Conservation (phyloP, 331 rosid species). For the Rhamnella rubrinervis region DNA sequence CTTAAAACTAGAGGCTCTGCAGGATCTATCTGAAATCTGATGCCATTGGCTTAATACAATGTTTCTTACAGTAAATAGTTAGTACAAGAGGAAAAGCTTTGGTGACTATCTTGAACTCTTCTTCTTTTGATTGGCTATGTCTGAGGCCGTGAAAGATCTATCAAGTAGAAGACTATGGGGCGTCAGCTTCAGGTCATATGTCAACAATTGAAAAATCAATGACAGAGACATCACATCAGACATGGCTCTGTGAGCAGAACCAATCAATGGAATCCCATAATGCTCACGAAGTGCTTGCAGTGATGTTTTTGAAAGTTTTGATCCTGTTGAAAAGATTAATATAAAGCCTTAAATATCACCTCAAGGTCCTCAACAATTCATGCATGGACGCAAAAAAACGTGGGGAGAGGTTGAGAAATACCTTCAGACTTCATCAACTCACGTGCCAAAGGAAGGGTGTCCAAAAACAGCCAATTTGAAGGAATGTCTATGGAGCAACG, state of each 20-base stretch:
- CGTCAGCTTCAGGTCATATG: conserved; percentile 55
- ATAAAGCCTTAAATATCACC: conserved; percentile 15
- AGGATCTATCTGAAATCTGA: background rate
- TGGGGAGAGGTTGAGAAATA: conserved; percentile 26
- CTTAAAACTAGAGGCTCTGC: conserved; percentile 4
- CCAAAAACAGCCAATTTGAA: conserved; percentile 61
- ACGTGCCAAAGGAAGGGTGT: conserved; percentile 62
- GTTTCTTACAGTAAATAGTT: conserved; percentile 15
- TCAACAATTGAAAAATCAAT: conserved; percentile 55
- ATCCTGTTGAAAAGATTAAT: conserved; percentile 42
- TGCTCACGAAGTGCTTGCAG: conserved; percentile 54
- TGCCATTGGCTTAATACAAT: conserved; percentile 4
- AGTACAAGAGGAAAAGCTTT: conserved; percentile 12
- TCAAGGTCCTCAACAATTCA: background rate
- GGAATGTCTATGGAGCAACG: conserved; percentile 68
- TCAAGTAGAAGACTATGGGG: conserved; percentile 51
- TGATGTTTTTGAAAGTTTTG: conserved; percentile 26
- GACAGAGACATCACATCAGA: conserved; percentile 65
- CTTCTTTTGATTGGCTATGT: conserved; percentile 52
- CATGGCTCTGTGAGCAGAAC: conserved; percentile 89
- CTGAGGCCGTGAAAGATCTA: conserved; percentile 55
- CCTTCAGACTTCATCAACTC: conserved; percentile 62
- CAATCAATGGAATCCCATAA: conserved; percentile 46
- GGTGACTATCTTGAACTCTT: conserved; percentile 47
- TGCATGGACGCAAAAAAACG: conserved; percentile 7